Evolutionary conservation across 2,329 filamentous ascomycete genomes (phyloP).

Genomic region (Sclerotinia trifoliorum): DNA sequence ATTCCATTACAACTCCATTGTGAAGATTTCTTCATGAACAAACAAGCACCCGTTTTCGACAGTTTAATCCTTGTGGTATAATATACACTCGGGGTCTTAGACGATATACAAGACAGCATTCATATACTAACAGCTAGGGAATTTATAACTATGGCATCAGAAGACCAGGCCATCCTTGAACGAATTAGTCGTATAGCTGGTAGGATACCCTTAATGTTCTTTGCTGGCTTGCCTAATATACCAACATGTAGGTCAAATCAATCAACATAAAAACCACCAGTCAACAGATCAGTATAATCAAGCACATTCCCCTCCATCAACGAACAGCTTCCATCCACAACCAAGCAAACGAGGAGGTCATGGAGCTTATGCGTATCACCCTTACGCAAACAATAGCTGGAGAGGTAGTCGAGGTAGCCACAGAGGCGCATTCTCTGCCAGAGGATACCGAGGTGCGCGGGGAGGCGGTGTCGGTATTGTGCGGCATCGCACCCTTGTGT

Average conservation of each 20-base stretch:
- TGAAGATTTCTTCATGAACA: neutral
- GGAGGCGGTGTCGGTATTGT: conserved; percentile 43
- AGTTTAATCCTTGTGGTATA: neutral
- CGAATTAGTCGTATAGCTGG: conserved; percentile 58
- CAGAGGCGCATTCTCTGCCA: conserved; percentile 32
- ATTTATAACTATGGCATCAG: conserved; percentile 46
- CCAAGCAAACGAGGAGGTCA: conserved; percentile 17
- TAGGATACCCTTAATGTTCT: conserved; percentile 48
- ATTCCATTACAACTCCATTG: neutral
- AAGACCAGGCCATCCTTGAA: conserved; percentile 54
- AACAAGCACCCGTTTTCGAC: neutral
- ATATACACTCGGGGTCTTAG: neutral
- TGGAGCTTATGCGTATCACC: conserved; percentile 30
- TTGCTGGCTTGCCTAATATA: conserved; percentile 40
- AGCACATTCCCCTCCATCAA: conserved; percentile 22
- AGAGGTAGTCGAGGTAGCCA: conserved; percentile 32
- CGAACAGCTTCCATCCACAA: conserved; percentile 26
- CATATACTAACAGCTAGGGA: conserved; percentile 32
- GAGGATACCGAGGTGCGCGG: conserved; percentile 42
- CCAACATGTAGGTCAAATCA: conserved; percentile 65
- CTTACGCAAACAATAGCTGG: conserved; percentile 34
- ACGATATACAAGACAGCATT: neutral
- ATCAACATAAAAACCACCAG: conserved; percentile 70
- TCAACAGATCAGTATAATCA: conserved; percentile 37
- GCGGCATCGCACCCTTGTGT: conserved; percentile 61